A percentile compares a stretch with the other conserved stretches of the same genome.
These are phyloP conservation scores for Geranium rotundifolium DNA, from an alignment of 345 rosid species.

Conservation along the genomic window DNA sequence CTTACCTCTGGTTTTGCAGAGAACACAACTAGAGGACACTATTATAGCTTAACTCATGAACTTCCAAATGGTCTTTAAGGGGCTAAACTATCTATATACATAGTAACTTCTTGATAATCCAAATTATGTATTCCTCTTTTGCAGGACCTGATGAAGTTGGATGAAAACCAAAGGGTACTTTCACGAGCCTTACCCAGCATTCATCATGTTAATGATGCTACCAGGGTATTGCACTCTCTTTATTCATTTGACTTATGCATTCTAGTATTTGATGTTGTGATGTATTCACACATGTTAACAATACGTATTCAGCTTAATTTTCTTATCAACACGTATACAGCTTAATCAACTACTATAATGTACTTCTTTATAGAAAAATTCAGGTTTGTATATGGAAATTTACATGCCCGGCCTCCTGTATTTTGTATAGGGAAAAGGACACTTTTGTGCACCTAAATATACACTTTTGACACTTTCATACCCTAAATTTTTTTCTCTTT, in stretches of 20 bases:
- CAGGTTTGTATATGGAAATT: neutral
- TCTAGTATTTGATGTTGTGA: neutral
- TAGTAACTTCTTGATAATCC: neutral
- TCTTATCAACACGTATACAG: too few relatives aligned
- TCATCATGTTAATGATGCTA: conserved; percentile 67
- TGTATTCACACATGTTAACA: neutral
- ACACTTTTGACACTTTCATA: too few relatives aligned
- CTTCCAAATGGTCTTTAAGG: neutral
- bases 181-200: conserved; percentile 59
- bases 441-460: too few relatives aligned
- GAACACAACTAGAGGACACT: neutral
- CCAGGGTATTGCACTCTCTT: conserved; percentile 39
- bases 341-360: neutral
- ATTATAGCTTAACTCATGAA: neutral
- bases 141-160: conserved; percentile 82
- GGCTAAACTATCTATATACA: conserved; percentile 5
- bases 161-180: conserved; percentile 57
- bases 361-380: neutral
- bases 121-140: conserved; percentile 6
- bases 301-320: neutral
- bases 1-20: neutral
- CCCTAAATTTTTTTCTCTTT: too few relatives aligned
- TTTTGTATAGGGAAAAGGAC: too few relatives aligned
- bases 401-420: too few relatives aligned
- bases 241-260: conserved; percentile 1